Evolutionary conservation across 2,329 filamentous ascomycete genomes (phyloP), one percentile per base, ranked within the genome.

Genomic region (Colletotrichum noveboracense): DNA sequence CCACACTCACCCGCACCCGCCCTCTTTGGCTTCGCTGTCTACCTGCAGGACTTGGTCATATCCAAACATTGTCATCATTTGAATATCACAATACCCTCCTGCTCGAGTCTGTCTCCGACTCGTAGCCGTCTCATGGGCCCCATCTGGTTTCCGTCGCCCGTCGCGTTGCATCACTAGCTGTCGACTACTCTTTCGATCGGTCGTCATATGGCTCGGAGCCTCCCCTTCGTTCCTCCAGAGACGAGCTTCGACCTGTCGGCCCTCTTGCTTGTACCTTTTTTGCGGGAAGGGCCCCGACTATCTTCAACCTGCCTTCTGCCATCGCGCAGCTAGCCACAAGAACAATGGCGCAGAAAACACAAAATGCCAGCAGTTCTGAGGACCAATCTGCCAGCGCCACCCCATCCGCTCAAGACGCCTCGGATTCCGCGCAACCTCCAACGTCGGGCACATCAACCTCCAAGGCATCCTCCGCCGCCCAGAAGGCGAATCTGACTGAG

Each of bases 401-500:
- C 32, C 77, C 75, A 6, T 67, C 76, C 56, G 66, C 76, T 48
- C 70, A 69, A 67, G 76, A 76, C 70, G 55, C 75, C 67, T 61
- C 75, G 21, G 77, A 78, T 69, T 76, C 77, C 43, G 66, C 77
- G 62, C 77, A 75, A 62, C 69, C 64, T 56, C 56, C 66, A 43
- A 62, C 38, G 13, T 64, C 74, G 36, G 67, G 62, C 64, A 60
- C 64, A 64, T 60, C 73, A 26, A 77, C 75, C 52, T 74, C 76
- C 43, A 77, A 70, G 43, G 30, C 71, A 28, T 62, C 58, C 55
- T 71, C 71, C 30, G 66, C 76, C 30, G 61, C 66, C 48, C 66
- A 66, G 32, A 76, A 86, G 77, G 79, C 81, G 62, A 84, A 82
- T 78, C 77, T 80, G 78, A 79, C 82, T 74, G 83, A 84, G 71